Evolutionary conservation across 805 yeast species (phyloP), one percentile per base, ranked within the genome.

Genomic region (Pichia manshurica): DNA sequence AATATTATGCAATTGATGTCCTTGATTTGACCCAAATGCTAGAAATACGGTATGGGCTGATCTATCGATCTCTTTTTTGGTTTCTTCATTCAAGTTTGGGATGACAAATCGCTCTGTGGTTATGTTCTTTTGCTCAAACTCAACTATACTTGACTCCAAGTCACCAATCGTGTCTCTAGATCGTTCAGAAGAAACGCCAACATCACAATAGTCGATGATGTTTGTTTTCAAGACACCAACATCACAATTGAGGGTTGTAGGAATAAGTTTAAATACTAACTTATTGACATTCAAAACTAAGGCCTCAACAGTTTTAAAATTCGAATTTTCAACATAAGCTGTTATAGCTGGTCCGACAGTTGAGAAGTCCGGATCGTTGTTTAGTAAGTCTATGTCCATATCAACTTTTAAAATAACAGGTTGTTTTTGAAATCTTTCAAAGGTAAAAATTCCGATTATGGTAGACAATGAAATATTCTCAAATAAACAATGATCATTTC

Each of bases 271-370:
- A 16, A 57, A 52, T 5, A 66, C 55, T 6, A 70, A 42, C 16
- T 63, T 57, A 3, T 87, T 82, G 23, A 87, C 83, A 10, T 80
- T 76, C 50, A 81, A 76, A 3, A 87, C 95, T 41, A 93, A 72
- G 0, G 97, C 96, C 62, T 93, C 99, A 1, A 93, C 95, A 0
- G 99, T 93, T 58, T 87, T 84, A 69, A 87, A 93, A 53, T 81
- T 79, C 1, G 96, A 77, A n/a, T 60, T 61, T 58, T 86, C 95
- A n/a, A 88, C 85, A 56, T 81, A 86, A 0, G 59, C 57, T 0
- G 75, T 70, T 4, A 85, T 73, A 2, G 63, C 67, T 23, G 76
- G 75, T 20, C 82, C 74, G 13, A 76, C 56, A 3, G 57, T 50
- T 45, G 68, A 67, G 37, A 77, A 69, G 29, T 71, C 62, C 41